phyloP scores from a whole-genome alignment of 129 eudicot species.

The Mikania micrantha region DNA sequence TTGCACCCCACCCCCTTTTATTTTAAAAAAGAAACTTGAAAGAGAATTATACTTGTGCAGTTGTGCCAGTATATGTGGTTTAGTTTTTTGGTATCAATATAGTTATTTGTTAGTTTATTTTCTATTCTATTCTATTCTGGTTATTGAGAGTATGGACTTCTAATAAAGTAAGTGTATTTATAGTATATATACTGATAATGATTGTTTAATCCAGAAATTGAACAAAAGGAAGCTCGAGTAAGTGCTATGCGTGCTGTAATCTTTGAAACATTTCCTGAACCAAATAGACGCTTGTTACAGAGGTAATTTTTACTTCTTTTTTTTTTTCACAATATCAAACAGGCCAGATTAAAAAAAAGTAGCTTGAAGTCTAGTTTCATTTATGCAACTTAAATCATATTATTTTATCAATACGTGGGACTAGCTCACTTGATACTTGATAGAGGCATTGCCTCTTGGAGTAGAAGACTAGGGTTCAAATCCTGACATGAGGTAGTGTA shows the following conservation, averaged over 20 bases:
- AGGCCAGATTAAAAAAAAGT: background rate
- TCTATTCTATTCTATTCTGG: no score
- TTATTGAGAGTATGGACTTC: background rate
- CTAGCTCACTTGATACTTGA: no score
- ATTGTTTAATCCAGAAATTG: conserved; percentile 51
- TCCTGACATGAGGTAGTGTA: no score
- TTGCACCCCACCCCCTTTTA: conserved; percentile 10
- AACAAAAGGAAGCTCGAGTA: conserved; percentile 80
- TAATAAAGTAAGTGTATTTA: background rate
- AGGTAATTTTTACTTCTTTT: conserved; percentile 40
- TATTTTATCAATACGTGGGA: no score
- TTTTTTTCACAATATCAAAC: background rate
- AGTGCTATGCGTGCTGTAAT: conserved; percentile 82
- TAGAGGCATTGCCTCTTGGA: no score
- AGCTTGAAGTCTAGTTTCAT: background rate
- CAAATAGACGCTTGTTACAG: conserved; percentile 85
- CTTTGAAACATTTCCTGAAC: conserved; percentile 93
- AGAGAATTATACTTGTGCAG: background rate
- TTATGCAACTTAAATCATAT: background rate
- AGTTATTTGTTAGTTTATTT: background rate
- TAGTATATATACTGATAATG: conserved; percentile 7
- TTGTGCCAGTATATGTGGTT: background rate
- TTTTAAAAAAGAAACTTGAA: background rate
- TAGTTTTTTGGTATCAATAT: background rate
- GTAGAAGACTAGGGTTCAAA: no score